Base-by-base conservation (phyloP, 2,329 filamentous ascomycete genomes). In the Ophiostoma perfectum region DNA sequence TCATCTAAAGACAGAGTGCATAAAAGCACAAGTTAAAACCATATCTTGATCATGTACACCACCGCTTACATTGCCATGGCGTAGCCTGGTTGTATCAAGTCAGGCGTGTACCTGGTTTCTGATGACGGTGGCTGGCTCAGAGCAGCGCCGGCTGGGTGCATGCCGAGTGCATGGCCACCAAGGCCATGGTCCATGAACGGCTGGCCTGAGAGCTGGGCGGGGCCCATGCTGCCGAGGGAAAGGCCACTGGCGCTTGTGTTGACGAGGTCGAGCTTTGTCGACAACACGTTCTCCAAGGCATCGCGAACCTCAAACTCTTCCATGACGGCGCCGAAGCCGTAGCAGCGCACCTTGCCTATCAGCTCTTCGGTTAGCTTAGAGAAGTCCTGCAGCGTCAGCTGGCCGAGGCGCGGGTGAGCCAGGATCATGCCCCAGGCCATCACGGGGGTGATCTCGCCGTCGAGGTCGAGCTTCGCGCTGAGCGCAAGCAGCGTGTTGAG, bases 361-460 rank as follows among this genome's bases (percentile, higher is more conserved):
- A 98, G 82, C 69, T 92, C 90, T 66, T 88, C 87, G 66, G 90
- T 88, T 72, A 97, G 82, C 71, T 81, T 84, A 73, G 84, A 82
- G 73, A 97, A 87, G 75, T 97, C 92, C 52, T 86, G 83, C 66
- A 80, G 78, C 16, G 81, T 86, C 72, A 97, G 79, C 72, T 90
- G 86, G 5, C 76, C 76, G 71, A 93, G 87, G 71, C 89, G 83
- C 49, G 90, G 86, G 77, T 95, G 89, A 63, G 83, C 84, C 71
- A 92, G 81, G 65, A 98, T 84, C 79, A 91, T 90, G 65, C 92
- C 90, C 87, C 95, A 94, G 0, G 93, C 93, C 92, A 96, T 96
- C 72, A 97, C 91, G 0, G 95, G 95, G 18, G 94, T 98, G 74
- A 98, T 91, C 79, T 96, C 92, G 66, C 92, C 92, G 70, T 95